Evolutionary conservation across 495 filamentous ascomycete species (phyloP).

Genomic region (Xylaria grammica): DNA sequence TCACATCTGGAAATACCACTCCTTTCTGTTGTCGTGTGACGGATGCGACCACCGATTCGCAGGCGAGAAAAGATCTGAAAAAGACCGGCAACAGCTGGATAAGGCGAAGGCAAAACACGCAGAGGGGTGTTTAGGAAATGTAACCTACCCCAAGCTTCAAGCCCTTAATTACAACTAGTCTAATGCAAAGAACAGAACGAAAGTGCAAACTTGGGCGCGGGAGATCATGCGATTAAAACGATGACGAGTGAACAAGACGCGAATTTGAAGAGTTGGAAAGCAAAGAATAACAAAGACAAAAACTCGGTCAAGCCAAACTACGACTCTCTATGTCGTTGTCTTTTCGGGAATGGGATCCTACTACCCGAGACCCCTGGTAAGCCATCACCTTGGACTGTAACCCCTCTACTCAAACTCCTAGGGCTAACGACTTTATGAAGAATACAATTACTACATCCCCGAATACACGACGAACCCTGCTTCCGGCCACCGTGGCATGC

Average conservation of each 20-base stretch:
- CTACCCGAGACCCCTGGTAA: not conserved
- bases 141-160: not conserved
- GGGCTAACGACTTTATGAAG: slow-evolving; percentile 3
- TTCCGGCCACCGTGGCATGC: not conserved
- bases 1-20: slow-evolving; percentile 18
- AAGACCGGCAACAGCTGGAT: not conserved
- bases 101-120: not conserved
- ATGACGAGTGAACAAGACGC: slow-evolving; percentile 11
- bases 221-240: not conserved
- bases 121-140: not conserved
- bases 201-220: not conserved
- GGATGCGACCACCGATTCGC: not conserved
- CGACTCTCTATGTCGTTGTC: not conserved
- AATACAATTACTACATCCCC: not conserved
- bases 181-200: not conserved
- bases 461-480: not conserved
- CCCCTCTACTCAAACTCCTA: too few relatives aligned
- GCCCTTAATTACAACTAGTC: not conserved
- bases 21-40: slow-evolving; percentile 8
- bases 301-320: not conserved
- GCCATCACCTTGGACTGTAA: not conserved
- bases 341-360: not conserved
- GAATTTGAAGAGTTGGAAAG: not conserved
- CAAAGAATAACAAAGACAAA: not conserved
- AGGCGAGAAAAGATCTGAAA: not conserved